Conservation (phyloP, 306 rosid species). For the Neltuma alba region DNA sequence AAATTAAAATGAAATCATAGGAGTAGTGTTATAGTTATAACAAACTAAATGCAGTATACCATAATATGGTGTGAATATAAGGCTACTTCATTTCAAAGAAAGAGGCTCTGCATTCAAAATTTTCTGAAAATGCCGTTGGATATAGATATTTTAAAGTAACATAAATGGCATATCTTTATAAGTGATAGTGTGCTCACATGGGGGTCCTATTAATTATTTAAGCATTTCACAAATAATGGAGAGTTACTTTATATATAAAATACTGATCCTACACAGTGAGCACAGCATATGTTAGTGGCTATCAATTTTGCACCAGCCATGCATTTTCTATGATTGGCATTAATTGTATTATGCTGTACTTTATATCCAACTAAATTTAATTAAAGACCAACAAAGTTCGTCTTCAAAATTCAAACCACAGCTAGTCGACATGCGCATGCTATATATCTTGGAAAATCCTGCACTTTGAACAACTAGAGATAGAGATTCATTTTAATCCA, state of each 20-base stretch:
- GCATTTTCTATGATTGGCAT: constrained; percentile 21
- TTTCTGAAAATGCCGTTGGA: not conserved
- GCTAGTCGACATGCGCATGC: constrained; percentile 58
- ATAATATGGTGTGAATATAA: constrained; percentile 7
- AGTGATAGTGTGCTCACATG: not conserved
- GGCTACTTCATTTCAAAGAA: constrained; percentile 18
- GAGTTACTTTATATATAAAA: not conserved
- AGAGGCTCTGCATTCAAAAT: constrained; percentile 2
- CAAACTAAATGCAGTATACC: not conserved
- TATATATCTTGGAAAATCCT: constrained; percentile 47
- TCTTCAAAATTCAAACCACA: no score
- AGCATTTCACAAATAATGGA: not conserved
- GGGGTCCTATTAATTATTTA: constrained; percentile 7
- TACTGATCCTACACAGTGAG: not conserved
- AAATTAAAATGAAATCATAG: not conserved
- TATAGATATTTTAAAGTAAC: not conserved
- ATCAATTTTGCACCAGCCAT: constrained; percentile 14
- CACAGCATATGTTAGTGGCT: not conserved
- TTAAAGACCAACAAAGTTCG: no score
- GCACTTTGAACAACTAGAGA: constrained; percentile 3
- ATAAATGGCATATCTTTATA: not conserved
- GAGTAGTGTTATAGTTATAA: not conserved
- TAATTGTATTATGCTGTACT: not conserved
- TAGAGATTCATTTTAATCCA: not conserved
- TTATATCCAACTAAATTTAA: not conserved